Percentiles rank a stretch among this genome's conserved stretches.
Conservation (phyloP, 2,329 filamentous ascomycete genomes). For the Xylaria hypoxylon region DNA sequence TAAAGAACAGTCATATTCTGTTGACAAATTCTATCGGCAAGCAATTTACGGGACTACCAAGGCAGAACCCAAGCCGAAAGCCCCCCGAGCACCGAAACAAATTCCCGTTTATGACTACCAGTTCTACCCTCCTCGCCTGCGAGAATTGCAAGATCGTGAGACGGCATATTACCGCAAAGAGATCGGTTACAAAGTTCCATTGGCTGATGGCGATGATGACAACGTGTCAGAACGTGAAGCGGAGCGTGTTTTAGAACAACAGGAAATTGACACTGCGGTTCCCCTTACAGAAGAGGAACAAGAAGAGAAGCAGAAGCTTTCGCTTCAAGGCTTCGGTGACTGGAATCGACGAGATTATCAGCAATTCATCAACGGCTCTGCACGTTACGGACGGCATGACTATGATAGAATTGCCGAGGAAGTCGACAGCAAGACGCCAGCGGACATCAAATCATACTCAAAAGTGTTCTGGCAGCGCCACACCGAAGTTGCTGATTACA, state of each 20-base stretch:
- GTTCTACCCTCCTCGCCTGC: constrained; percentile 88
- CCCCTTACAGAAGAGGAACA: constrained; percentile 90
- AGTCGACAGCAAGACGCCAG: constrained; percentile 87
- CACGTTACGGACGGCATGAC: constrained; percentile 88
- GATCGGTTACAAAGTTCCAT: constrained; percentile 91
- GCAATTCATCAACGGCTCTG: constrained; percentile 95
- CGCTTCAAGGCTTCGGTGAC: constrained; percentile 85
- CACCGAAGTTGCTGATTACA: constrained; percentile 87
- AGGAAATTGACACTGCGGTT: constrained; percentile 91
- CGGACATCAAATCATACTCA: constrained; percentile 90
- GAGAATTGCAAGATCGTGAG: constrained; percentile 93
- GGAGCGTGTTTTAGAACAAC: constrained; percentile 86
- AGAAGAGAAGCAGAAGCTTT: constrained; percentile 84
- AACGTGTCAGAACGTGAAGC: constrained; percentile 86
- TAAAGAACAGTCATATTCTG: constrained; percentile 97
- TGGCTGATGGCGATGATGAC: constrained; percentile 91
- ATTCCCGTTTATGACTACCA: constrained; percentile 94
- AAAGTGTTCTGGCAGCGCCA: constrained; percentile 98
- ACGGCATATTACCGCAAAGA: constrained; percentile 97
- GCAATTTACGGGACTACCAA: constrained; percentile 79
- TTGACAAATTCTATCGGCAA: constrained; percentile 98
- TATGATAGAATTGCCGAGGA: constrained; percentile 88
- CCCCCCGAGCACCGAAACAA: constrained; percentile 95
- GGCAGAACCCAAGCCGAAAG: constrained; percentile 92
- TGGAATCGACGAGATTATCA: constrained; percentile 99